These are phyloP conservation scores for Populus pruinosa DNA, from an alignment of 345 rosid species.

Conservation along the genomic window DNA sequence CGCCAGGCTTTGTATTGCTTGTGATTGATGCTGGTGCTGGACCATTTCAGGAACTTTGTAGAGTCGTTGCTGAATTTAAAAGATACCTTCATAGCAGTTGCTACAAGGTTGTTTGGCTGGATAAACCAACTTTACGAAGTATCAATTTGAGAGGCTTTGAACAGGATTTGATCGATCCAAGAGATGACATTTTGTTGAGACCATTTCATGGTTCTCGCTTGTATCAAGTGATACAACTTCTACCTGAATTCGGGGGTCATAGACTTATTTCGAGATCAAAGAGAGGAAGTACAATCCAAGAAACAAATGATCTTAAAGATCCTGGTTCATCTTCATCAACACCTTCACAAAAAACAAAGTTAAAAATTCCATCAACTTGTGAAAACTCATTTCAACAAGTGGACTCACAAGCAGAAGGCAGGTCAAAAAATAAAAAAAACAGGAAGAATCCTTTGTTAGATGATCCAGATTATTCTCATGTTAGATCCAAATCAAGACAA, in stretches of 20 bases:
- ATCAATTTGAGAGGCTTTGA: slow-evolving; percentile 9
- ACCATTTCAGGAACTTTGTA: slow-evolving; percentile 33
- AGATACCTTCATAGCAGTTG: slow-evolving; percentile 25
- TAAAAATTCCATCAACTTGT: not conserved
- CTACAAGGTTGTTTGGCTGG: slow-evolving; percentile 71
- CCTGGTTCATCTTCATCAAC: slow-evolving; percentile 11
- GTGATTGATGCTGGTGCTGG: slow-evolving; percentile 59
- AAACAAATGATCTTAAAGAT: not conserved
- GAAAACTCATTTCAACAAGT: not conserved
- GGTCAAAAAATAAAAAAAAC: slow-evolving; percentile 11
- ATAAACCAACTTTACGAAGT: slow-evolving; percentile 33
- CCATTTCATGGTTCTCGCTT: slow-evolving; percentile 83
- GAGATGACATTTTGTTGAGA: slow-evolving; percentile 38
- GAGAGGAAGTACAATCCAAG: slow-evolving; percentile 11
- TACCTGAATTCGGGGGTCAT: slow-evolving; percentile 60
- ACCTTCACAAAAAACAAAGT: slow-evolving; percentile 2
- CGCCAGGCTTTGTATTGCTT: slow-evolving; percentile 36
- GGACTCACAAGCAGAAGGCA: slow-evolving; percentile 28
- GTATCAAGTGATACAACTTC: slow-evolving; percentile 36
- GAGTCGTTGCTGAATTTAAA: slow-evolving; percentile 43
- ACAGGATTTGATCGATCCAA: slow-evolving; percentile 18
- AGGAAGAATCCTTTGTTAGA: not conserved
- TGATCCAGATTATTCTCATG: not conserved
- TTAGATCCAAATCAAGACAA: not conserved
- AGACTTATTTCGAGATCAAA: slow-evolving; percentile 16